These are phyloP conservation scores for Huiozyma naganishii DNA, from an alignment of 805 yeast genomes.

Conservation along the genomic window DNA sequence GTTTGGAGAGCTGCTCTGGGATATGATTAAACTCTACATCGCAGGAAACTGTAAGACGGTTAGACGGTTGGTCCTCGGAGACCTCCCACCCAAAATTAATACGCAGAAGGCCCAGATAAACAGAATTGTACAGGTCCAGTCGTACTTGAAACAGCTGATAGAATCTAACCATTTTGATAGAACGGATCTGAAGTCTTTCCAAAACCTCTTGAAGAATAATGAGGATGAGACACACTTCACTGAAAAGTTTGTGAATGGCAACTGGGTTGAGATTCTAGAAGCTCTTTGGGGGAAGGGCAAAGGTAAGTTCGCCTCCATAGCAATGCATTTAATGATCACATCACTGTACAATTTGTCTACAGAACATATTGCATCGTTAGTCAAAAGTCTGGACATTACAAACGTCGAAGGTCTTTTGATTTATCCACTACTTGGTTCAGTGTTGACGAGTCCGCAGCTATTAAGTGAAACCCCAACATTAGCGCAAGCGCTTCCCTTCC, in stretches of 20 bases:
- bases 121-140: slow-evolving; percentile 37
- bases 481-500: slow-evolving; percentile 39
- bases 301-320: slow-evolving; percentile 36
- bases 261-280: slow-evolving; percentile 55
- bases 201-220: slow-evolving; percentile 30
- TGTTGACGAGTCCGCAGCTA: slow-evolving; percentile 40
- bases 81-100: slow-evolving; percentile 23
- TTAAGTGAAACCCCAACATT: slow-evolving; percentile 40
- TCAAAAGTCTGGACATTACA: slow-evolving; percentile 34
- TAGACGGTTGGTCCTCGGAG: slow-evolving; percentile 46
- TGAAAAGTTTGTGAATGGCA: slow-evolving; percentile 41
- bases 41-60: slow-evolving; percentile 34
- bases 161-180: slow-evolving; percentile 36
- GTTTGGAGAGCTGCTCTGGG: slow-evolving; percentile 55
- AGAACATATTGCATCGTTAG: slow-evolving; percentile 31
- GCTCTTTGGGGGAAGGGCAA: slow-evolving; percentile 45
- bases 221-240: slow-evolving; percentile 32
- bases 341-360: slow-evolving; percentile 41
- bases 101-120: slow-evolving; percentile 25
- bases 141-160: slow-evolving; percentile 38
- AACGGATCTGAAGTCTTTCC: slow-evolving; percentile 37
- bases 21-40: slow-evolving; percentile 46
- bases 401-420: slow-evolving; percentile 33
- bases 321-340: slow-evolving; percentile 41
- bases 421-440: slow-evolving; percentile 46